These are phyloP conservation scores for Heracleum sosnowskyi DNA, from an alignment of 129 eudicot species.

Conservation along the genomic window DNA sequence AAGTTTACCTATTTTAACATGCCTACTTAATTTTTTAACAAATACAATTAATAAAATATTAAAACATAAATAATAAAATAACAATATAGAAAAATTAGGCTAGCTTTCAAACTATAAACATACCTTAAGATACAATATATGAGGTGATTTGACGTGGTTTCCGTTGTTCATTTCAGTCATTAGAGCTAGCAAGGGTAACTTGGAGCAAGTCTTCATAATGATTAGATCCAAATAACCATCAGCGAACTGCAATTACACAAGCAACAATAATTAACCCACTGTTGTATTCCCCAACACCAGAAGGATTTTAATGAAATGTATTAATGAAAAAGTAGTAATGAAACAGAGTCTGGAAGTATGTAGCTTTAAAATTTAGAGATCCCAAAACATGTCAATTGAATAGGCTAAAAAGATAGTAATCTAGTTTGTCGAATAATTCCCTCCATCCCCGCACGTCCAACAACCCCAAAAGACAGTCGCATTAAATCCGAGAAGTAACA, in stretches of 20 bases:
- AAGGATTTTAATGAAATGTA: neutral
- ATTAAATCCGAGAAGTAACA: neutral
- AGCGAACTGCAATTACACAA: conserved; percentile 59
- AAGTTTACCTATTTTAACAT: too few species aligned
- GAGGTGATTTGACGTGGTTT: conserved; percentile 74
- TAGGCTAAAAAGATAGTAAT: neutral
- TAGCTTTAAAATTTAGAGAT: neutral
- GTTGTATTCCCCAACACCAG: neutral
- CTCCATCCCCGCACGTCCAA: neutral
- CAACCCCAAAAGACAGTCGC: neutral
- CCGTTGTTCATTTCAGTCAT: conserved; percentile 67
- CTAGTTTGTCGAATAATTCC: neutral
- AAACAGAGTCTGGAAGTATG: neutral
- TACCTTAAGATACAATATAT: conserved; percentile 68
- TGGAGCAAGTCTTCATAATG: conserved; percentile 54
- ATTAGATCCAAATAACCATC: conserved; percentile 88
- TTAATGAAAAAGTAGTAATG: neutral
- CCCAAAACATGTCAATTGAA: neutral
- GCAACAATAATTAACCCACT: neutral
- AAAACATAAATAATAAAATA: too few species aligned
- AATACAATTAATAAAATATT: too few species aligned
- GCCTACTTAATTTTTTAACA: too few species aligned
- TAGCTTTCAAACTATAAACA: conserved; percentile 6
- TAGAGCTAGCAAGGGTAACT: conserved; percentile 50
- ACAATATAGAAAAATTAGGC: neutral